Conservation (phyloP, 2,329 filamentous ascomycete genomes). For the Claviceps maximensis region DNA sequence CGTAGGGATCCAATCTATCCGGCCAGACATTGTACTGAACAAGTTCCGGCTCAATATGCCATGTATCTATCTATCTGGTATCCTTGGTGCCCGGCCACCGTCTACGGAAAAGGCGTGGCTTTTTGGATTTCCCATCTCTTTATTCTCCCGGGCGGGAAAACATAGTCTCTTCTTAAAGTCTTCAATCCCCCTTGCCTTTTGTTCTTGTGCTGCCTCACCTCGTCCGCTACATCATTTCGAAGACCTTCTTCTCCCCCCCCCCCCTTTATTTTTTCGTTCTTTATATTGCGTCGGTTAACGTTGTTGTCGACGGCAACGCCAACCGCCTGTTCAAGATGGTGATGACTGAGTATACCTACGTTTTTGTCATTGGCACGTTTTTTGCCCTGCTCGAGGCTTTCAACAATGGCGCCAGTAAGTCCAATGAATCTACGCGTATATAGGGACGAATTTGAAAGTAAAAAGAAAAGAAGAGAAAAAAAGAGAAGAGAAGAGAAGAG, state of each 20-base stretch:
- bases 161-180: background rate
- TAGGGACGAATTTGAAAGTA: no score
- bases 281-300: background rate
- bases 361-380: constrained; percentile 63
- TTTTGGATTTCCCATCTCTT: no score
- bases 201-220: no score
- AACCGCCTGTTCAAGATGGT: constrained; percentile 30
- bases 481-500: background rate
- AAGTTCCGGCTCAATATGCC: background rate
- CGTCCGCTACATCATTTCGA: no score
- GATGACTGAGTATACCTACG: constrained; percentile 51
- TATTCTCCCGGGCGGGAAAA: background rate
- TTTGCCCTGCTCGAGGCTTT: constrained; percentile 66
- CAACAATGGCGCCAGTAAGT: constrained; percentile 68
- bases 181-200: no score
- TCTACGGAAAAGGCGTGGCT: no score
- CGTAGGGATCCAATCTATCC: background rate
- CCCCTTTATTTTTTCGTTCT: background rate
- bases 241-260: background rate
- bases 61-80: background rate
- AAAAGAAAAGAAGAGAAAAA: background rate
- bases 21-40: background rate
- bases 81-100: background rate
- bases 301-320: constrained; percentile 1
- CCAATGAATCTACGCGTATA: background rate